Evolutionary conservation across 768 basidiomycete genomes (phyloP).

Genomic region (Serendipita sp.): DNA sequence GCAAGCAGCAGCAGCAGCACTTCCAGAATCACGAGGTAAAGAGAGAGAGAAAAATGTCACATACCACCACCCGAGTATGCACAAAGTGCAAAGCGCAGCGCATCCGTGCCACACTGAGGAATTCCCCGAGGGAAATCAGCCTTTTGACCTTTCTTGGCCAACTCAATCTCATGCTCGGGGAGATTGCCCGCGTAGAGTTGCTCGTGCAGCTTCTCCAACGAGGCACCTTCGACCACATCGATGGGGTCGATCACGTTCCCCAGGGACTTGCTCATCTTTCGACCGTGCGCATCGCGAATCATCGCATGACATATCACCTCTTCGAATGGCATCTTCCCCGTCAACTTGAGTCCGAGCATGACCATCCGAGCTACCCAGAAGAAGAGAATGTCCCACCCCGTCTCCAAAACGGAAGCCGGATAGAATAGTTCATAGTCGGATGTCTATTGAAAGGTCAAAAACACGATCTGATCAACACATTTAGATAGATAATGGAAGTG

Average conservation of each 20-base stretch:
- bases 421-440: constrained; percentile 68
- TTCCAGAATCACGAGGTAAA: neutral
- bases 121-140: constrained; percentile 99
- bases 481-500: neutral
- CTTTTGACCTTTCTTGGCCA: constrained; percentile 92
- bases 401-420: constrained; percentile 82
- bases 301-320: constrained; percentile 97
- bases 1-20: neutral
- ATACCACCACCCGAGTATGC: constrained; percentile 83
- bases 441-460: constrained; percentile 34
- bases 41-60: constrained; percentile 7
- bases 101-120: constrained; percentile 96
- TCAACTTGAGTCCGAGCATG: constrained; percentile 76
- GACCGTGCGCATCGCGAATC: constrained; percentile 95
- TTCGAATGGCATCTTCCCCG: constrained; percentile 80
- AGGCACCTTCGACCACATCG: constrained; percentile 78
- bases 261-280: constrained; percentile 97
- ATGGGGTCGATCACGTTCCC: constrained; percentile 97
- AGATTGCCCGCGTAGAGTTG: constrained; percentile 85
- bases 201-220: constrained; percentile 64
- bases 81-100: constrained; percentile 85
- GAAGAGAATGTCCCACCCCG: constrained; percentile 99
- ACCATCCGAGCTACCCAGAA: constrained; percentile 99
- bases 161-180: constrained; percentile 80
- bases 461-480: too few relatives aligned